These are phyloP conservation scores for Microbotryomycetes sp. DNA, from an alignment of 1,284 basidiomycete species.

Conservation along the genomic window DNA sequence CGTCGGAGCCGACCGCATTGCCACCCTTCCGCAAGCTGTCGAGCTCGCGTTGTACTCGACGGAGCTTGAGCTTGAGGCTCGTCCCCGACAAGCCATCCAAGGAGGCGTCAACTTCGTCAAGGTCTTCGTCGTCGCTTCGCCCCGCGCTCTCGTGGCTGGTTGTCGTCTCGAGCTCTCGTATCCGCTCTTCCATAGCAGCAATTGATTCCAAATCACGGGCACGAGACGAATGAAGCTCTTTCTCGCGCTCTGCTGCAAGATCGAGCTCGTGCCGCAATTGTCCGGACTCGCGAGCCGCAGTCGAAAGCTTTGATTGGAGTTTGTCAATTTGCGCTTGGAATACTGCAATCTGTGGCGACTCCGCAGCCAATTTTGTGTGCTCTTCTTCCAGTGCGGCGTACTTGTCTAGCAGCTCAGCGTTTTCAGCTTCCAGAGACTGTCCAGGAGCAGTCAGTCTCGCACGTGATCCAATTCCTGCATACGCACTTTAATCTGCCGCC, in stretches of 20 bases:
- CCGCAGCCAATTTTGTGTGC: constrained; percentile 72
- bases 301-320: constrained; percentile 62
- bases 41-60: constrained; percentile 73
- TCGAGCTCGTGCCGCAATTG: constrained; percentile 60
- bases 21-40: constrained; percentile 43
- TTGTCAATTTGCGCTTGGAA: constrained; percentile 82
- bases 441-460: background rate
- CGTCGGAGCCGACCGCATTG: background rate
- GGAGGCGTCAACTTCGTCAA: constrained; percentile 59
- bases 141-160: constrained; percentile 6
- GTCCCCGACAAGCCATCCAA: constrained; percentile 80
- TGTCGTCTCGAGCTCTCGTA: constrained; percentile 72
- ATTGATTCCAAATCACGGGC: constrained; percentile 74
- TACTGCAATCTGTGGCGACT: constrained; percentile 83
- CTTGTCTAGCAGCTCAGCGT: constrained; percentile 80
- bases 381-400: constrained; percentile 87
- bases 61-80: constrained; percentile 75
- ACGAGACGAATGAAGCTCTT: constrained; percentile 56
- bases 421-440: constrained; percentile 82
- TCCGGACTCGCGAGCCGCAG: constrained; percentile 62
- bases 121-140: constrained; percentile 20
- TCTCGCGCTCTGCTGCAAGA: constrained; percentile 51
- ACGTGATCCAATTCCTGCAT: background rate
- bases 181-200: constrained; percentile 78
- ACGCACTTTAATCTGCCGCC: constrained; percentile 70